Base-by-base conservation (phyloP, 2,329 filamentous ascomycete species). In the Colletotrichum sp. region DNA sequence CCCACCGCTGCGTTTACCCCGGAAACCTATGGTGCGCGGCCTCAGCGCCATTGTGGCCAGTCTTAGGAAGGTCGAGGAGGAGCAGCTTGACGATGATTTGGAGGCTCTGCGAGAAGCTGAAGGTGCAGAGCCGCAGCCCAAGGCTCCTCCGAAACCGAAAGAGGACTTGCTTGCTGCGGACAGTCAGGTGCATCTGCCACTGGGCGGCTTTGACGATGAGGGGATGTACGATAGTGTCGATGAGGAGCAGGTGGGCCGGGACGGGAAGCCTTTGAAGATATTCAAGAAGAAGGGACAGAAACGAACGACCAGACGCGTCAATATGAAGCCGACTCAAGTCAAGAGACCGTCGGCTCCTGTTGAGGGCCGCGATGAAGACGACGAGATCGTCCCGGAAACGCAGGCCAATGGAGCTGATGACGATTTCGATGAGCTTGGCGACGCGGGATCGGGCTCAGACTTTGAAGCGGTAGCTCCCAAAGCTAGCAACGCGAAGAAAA, bases 241-340 rank as follows among this genome's bases (percentile, higher is more conserved):
- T 5, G 89, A 90, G n/a, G 89, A 90, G 48, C 81, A 82, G 5
- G 72, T 89, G 15, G 91, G 87, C 68, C 87, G 86, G n/a, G 85
- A 92, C 79, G 92, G 92, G 3, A 87, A 90, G 77, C 92, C 92
- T 4, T 82, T 92, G 48, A 91, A 89, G 70, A 84, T 91, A 2
- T 96, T 90, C 87, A 96, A 96, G 88, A 97, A 97, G 90, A 95
- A 94, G 86, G 94, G 94, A 0, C 90, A 94, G 82, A 97, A 97
- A 87, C 89, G 95, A 76, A 95, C 94, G 71, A 96, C 95, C 5
- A 88, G 93, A 77, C 87, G 89, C 64, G 88, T 91, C 71, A 95
- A 93, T 75, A 94, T 94, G 86, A 88, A 86, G 77, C 91, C 91
- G 3, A 88, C 84, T 1, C 82, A 86, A 71, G 81, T 82, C 8